Evolutionary conservation across 2,329 filamentous ascomycete genomes (phyloP), one percentile per base, ranked within the genome.

Genomic region (Zasmidium angulare): DNA sequence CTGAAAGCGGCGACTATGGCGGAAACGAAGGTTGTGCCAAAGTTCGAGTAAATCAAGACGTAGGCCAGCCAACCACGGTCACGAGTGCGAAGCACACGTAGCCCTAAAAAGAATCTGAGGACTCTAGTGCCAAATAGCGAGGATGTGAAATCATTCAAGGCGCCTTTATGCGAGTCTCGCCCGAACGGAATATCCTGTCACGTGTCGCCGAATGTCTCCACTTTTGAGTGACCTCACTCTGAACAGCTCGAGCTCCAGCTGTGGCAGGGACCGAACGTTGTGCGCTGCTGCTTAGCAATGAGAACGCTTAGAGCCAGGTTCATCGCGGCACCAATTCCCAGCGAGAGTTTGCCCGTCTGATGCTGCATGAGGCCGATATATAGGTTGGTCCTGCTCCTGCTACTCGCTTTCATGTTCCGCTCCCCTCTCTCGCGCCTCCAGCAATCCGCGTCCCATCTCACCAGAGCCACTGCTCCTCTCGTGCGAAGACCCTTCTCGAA

Each of bases 371-470:
- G 55, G 55, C 47, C 55, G 31, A 60, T 60, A 56, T 60, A 61
- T 50, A 59, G 55, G 52, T 55, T 63, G 31, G 50, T 63, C 31
- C 52, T 60, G 50, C 19, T 66, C 31, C 51, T 63, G 21, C 60
- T 66, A 47, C 54, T 69, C 48, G 57, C 62, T 22, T 58, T 66
- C 64, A 69, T 71, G 66, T 65, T 70, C 40, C 62, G 64, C 24
- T 55, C 64, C 51, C 68, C 67, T 55, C 55, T 70, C n/a, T 55
- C 60, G 26, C 57, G 67, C 50, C 46, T 69, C n/a, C 65, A 70
- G 46, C 67, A 68, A 52, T 69, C 68, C 20, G 54, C 64, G 22
- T 61, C 53, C 36, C 63, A 70, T 46, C 55, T 70, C 24, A 50
- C 64, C 55, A 58, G 62, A 29, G 55, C 61, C 43, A 60, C 64